These are phyloP conservation scores for Aspergillus puulaauensis DNA, from an alignment of 2,329 filamentous ascomycete genomes.

Conservation along the genomic window DNA sequence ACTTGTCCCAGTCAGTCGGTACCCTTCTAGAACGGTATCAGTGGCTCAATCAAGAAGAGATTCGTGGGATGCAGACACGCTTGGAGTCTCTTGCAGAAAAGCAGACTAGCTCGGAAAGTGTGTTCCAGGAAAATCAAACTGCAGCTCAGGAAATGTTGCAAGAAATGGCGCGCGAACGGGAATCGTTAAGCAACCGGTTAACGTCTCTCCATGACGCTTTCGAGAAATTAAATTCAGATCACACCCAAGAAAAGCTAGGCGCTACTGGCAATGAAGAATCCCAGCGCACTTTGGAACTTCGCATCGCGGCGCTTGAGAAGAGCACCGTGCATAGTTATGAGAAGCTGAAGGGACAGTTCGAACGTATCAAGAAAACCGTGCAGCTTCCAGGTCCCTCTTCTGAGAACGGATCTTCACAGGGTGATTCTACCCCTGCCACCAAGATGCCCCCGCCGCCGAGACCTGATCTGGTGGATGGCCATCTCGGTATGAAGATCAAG, in stretches of 20 bases:
- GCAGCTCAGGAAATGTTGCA: background rate
- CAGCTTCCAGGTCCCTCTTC: background rate
- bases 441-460: background rate
- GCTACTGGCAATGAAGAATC: background rate
- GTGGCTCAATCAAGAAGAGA: constrained; percentile 8
- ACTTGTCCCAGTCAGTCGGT: constrained; percentile 6
- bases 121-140: background rate
- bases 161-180: background rate
- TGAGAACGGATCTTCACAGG: background rate
- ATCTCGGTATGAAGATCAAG: background rate
- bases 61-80: constrained; percentile 7
- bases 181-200: background rate
- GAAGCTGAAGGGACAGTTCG: background rate
- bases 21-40: constrained; percentile 4
- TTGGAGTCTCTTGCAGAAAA: constrained; percentile 7
- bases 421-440: background rate
- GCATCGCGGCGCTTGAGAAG: constrained; percentile 1
- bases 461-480: background rate
- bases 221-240: constrained; percentile 9
- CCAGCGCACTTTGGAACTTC: background rate
- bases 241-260: constrained; percentile 3
- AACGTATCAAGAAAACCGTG: background rate
- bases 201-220: constrained; percentile 4
- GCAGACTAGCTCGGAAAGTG: constrained; percentile 2
- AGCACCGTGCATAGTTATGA: background rate